phyloP scores from a whole-genome alignment of 2,329 filamentous ascomycete species.

The Tricladium varicosporioides region DNA sequence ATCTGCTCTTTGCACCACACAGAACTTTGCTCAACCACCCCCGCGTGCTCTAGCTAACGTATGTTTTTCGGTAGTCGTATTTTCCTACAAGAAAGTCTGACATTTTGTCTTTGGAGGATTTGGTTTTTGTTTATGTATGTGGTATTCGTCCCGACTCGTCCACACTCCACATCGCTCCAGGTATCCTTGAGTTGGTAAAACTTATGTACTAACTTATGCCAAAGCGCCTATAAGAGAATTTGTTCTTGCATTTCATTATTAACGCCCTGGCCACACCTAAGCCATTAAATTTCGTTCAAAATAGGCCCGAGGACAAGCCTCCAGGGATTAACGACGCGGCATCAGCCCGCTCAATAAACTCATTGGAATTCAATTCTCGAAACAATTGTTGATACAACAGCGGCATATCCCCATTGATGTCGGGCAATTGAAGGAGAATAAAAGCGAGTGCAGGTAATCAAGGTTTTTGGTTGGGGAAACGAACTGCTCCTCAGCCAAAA shows the following conservation, averaged over 20 bases:
- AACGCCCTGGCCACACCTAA: constrained; percentile 8
- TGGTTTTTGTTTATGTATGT: constrained; percentile 7
- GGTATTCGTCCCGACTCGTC: background rate
- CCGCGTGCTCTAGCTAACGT: background rate
- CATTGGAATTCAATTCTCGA: constrained; percentile 1
- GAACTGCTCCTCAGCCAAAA: constrained; percentile 30
- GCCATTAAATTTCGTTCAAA: constrained; percentile 16
- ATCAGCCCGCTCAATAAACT: constrained; percentile 6
- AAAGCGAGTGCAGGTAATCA: background rate
- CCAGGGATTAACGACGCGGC: constrained; percentile 13
- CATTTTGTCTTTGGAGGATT: constrained; percentile 3
- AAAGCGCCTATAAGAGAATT: constrained; percentile 19
- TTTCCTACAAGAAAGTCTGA: background rate
- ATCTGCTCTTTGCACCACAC: background rate
- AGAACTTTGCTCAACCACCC: background rate
- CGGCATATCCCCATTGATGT: constrained; percentile 15
- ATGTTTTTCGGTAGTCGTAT: background rate
- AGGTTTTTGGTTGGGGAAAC: background rate
- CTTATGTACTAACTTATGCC: constrained; percentile 25
- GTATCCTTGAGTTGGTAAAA: constrained; percentile 17
- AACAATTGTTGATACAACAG: constrained; percentile 14
- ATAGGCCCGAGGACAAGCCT: constrained; percentile 12
- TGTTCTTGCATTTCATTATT: constrained; percentile 12
- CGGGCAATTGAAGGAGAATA: constrained; percentile 12
- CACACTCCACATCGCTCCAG: constrained; percentile 9